Conservation (phyloP, 139 green algal species). For the Raphidocelis subcapitata region DNA sequence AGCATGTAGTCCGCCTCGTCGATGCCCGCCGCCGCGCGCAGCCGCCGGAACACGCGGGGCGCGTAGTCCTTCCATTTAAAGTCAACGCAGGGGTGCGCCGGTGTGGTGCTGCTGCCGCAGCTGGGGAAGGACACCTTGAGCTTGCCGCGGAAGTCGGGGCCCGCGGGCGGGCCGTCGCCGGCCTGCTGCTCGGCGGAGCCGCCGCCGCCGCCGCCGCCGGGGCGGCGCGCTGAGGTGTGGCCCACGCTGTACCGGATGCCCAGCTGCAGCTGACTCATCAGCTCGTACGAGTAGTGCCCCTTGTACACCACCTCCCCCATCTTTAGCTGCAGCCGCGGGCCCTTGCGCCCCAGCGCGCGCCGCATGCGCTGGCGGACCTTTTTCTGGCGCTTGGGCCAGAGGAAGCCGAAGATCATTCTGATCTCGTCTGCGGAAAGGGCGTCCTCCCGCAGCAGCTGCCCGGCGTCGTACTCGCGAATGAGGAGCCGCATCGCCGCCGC, state of each 20-base stretch:
- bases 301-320: constrained; percentile 60
- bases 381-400: constrained; percentile 22
- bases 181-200: background rate
- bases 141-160: constrained; percentile 36
- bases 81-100: constrained; percentile 66
- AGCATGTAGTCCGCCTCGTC: constrained; percentile 89
- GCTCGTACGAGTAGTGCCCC: constrained; percentile 83
- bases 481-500: too few species aligned
- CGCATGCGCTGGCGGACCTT: constrained; percentile 21
- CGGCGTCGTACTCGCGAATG: constrained; percentile 46
- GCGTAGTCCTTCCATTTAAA: constrained; percentile 99
- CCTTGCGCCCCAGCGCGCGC: constrained; percentile 13
- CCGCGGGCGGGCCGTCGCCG: background rate
- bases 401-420: constrained; percentile 32
- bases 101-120: constrained; percentile 54
- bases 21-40: constrained; percentile 78
- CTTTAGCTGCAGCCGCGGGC: constrained; percentile 49
- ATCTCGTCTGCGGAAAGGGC: constrained; percentile 41
- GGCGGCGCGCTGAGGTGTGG: constrained; percentile 12
- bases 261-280: constrained; percentile 92
- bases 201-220: background rate
- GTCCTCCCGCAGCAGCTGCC: constrained; percentile 41
- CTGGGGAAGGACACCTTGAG: constrained; percentile 50
- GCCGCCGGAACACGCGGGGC: constrained; percentile 73
- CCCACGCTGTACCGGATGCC: constrained; percentile 84